phyloP scores from a whole-genome alignment of 257 asterid genomes.

The Penstemon eatonii region DNA sequence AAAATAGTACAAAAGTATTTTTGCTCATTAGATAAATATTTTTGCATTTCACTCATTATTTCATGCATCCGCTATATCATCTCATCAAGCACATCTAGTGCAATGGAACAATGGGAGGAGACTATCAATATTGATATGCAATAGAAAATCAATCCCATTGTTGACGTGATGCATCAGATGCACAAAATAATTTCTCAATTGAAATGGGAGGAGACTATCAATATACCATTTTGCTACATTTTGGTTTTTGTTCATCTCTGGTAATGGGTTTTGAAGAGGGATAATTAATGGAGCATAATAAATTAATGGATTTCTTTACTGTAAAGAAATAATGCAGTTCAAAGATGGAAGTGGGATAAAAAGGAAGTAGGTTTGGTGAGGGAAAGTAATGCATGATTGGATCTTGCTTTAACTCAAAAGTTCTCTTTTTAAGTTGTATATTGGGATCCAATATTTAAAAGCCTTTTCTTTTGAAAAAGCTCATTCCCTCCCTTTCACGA shows the following conservation, averaged over 20 bases:
- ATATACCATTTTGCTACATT: no score
- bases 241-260: not conserved
- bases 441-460: constrained; percentile 42
- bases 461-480: constrained; percentile 31
- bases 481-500: constrained; percentile 24
- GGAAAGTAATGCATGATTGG: constrained; percentile 54
- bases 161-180: no score
- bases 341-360: constrained; percentile 34
- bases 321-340: constrained; percentile 25
- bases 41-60: no score
- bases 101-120: no score
- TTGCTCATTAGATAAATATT: no score
- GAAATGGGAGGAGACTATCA: no score
- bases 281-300: not conserved
- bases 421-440: constrained; percentile 34
- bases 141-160: no score
- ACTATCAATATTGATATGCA: no score
- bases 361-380: constrained; percentile 20
- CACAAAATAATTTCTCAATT: no score
- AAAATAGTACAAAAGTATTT: no score
- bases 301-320: not conserved
- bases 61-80: no score
- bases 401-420: constrained; percentile 46
- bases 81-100: no score
- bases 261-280: not conserved